A percentile compares a stretch with the other conserved stretches of the same genome.
These are phyloP conservation scores for Wickerhamiella dianesei DNA, from an alignment of 805 yeast species.

Conservation along the genomic window DNA sequence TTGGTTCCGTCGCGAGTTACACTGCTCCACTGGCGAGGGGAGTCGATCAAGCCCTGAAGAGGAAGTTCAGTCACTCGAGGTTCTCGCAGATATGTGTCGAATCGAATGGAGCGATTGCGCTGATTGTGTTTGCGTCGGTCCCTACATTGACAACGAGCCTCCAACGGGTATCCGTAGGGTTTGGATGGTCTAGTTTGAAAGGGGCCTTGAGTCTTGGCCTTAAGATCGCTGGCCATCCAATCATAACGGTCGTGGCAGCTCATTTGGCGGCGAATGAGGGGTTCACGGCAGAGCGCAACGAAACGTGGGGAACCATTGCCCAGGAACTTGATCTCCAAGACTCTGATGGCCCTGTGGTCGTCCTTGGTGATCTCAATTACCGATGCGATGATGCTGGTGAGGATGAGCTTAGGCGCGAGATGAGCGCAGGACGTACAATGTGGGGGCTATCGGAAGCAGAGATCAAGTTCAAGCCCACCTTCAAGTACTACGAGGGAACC, in stretches of 20 bases:
- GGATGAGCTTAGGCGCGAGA: conserved; percentile 41
- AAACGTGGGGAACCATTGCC: conserved; percentile 37
- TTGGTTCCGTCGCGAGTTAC: conserved; percentile 17
- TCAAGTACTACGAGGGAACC: conserved; percentile 45
- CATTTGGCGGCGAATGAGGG: conserved; percentile 81
- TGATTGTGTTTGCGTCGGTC: conserved; percentile 27
- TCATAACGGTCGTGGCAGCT: conserved; percentile 46
- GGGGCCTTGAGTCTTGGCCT: conserved; percentile 59
- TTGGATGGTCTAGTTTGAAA: conserved; percentile 48
- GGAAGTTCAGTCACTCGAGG: not conserved
- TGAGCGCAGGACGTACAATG: conserved; percentile 34
- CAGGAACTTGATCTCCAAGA: conserved; percentile 48
- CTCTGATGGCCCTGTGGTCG: conserved; percentile 43
- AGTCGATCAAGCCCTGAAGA: not conserved
- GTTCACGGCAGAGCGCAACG: conserved; percentile 37
- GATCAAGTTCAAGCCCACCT: conserved; percentile 67
- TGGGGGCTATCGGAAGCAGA: conserved; percentile 52
- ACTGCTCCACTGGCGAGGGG: conserved; percentile 20
- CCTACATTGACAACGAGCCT: conserved; percentile 22
- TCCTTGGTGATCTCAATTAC: conserved; percentile 81
- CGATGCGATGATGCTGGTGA: conserved; percentile 33
- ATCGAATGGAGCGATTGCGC: conserved; percentile 22
- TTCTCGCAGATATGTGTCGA: not conserved
- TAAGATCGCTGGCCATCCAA: conserved; percentile 25
- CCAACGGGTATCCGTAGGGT: conserved; percentile 32